A percentile compares a stretch with the other conserved stretches of the same genome.
Conservation (phyloP, 1,284 basidiomycete species). For the Fistulinella cinereoalba region DNA sequence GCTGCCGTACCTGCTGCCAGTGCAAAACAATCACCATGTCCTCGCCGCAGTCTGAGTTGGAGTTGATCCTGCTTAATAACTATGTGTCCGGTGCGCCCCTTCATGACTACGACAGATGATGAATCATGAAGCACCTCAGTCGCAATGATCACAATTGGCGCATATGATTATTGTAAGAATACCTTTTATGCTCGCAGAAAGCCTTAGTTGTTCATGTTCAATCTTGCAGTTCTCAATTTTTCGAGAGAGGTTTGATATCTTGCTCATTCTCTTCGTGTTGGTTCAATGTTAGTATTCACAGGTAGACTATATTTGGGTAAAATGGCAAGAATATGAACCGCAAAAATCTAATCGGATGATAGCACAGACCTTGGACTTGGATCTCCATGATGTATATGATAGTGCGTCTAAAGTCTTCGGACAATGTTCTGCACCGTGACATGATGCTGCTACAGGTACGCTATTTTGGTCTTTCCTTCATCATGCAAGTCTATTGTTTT, state of each 20-base stretch:
- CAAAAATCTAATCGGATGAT: neutral
- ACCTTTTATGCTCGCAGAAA: neutral
- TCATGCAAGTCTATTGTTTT: neutral
- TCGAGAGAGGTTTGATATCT: neutral
- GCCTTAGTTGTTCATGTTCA: too few species aligned
- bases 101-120: too few species aligned
- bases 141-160: neutral
- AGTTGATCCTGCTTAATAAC: too few species aligned
- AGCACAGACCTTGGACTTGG: neutral
- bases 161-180: neutral
- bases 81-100: too few species aligned
- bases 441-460: neutral
- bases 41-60: too few species aligned
- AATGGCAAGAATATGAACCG: too few species aligned
- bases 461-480: neutral
- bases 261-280: neutral
- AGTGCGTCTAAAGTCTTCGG: neutral
- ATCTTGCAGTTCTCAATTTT: neutral
- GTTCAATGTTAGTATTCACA: neutral
- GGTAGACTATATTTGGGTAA: neutral
- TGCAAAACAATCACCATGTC: too few species aligned
- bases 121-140: constrained; percentile 76
- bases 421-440: too few species aligned
- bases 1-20: too few species aligned
- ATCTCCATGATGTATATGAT: neutral